These are phyloP conservation scores for Macroventuria anomochaeta DNA, from an alignment of 2,329 filamentous ascomycete genomes.

Conservation along the genomic window DNA sequence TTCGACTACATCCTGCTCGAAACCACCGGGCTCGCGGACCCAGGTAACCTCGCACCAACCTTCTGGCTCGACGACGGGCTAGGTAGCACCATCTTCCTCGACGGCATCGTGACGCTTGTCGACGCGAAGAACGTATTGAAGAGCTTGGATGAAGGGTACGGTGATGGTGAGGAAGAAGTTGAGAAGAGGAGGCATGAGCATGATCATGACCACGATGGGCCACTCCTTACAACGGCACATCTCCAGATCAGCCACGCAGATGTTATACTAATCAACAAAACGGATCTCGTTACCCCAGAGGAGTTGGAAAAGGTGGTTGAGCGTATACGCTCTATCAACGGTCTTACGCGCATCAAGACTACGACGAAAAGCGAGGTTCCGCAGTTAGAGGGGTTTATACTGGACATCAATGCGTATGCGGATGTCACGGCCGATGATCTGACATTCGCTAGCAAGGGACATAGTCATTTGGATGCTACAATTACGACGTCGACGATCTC, in stretches of 20 bases:
- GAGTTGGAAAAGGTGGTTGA: slow-evolving; percentile 73
- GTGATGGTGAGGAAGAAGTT: slow-evolving; percentile 53
- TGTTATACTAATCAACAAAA: slow-evolving; percentile 92
- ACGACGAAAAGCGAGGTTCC: slow-evolving; percentile 83
- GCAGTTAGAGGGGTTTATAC: slow-evolving; percentile 79
- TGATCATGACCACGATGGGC: slow-evolving; percentile 67
- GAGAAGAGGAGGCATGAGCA: slow-evolving; percentile 54
- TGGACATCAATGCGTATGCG: slow-evolving; percentile 94
- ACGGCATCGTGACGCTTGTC: slow-evolving; percentile 94
- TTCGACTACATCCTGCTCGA: slow-evolving; percentile 99
- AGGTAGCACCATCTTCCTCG: slow-evolving; percentile 92
- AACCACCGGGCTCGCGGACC: slow-evolving; percentile 93
- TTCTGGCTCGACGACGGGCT: slow-evolving; percentile 99
- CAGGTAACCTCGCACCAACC: slow-evolving; percentile 90
- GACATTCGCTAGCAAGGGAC: slow-evolving; percentile 75
- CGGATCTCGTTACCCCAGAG: slow-evolving; percentile 75
- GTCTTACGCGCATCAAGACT: slow-evolving; percentile 80
- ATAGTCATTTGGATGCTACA: slow-evolving; percentile 90
- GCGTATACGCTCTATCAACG: slow-evolving; percentile 85
- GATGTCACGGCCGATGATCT: slow-evolving; percentile 69
- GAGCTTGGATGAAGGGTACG: slow-evolving; percentile 72
- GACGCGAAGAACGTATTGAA: slow-evolving; percentile 91
- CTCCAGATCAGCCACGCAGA: slow-evolving; percentile 97
- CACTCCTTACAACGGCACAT: slow-evolving; percentile 87
- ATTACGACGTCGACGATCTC: slow-evolving; percentile 83